A percentile compares a stretch with the other conserved stretches of the same genome.
phyloP scores from a whole-genome alignment of 1,139 yeast species.

The Hansenula lynferdii region DNA sequence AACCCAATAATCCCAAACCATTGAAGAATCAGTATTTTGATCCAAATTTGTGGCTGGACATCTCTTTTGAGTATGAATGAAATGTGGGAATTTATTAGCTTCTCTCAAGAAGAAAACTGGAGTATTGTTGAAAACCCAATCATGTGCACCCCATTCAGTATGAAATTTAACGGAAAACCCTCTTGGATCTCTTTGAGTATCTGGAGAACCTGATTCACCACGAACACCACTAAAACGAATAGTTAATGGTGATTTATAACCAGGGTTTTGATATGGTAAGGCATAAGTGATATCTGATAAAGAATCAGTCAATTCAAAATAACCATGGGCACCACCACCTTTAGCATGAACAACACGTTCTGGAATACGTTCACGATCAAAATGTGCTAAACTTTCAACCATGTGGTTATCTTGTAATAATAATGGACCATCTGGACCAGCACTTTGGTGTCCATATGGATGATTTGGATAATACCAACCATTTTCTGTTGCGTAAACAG shows the following conservation, averaged over 20 bases:
- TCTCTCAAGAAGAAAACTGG: constrained; percentile 85
- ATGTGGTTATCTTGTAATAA: constrained; percentile 75
- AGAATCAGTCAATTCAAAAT: constrained; percentile 78
- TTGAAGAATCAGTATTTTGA: constrained; percentile 39
- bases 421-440: constrained; percentile 72
- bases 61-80: constrained; percentile 86
- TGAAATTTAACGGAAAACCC: constrained; percentile 81
- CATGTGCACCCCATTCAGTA: constrained; percentile 86
- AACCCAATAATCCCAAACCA: constrained; percentile 67
- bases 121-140: constrained; percentile 87
- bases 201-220: constrained; percentile 82
- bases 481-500: constrained; percentile 55
- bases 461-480: constrained; percentile 55
- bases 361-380: constrained; percentile 84
- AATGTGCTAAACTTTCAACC: constrained; percentile 74
- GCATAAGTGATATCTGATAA: constrained; percentile 70
- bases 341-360: constrained; percentile 90
- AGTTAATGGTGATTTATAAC: constrained; percentile 70
- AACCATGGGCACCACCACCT: constrained; percentile 85
- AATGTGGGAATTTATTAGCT: constrained; percentile 83
- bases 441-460: constrained; percentile 61
- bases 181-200: constrained; percentile 87
- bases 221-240: constrained; percentile 88
- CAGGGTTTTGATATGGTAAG: constrained; percentile 64
- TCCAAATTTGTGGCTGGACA: constrained; percentile 47